Conservation (phyloP, 2,329 filamentous ascomycete genomes). For the Cordyceps sp. region DNA sequence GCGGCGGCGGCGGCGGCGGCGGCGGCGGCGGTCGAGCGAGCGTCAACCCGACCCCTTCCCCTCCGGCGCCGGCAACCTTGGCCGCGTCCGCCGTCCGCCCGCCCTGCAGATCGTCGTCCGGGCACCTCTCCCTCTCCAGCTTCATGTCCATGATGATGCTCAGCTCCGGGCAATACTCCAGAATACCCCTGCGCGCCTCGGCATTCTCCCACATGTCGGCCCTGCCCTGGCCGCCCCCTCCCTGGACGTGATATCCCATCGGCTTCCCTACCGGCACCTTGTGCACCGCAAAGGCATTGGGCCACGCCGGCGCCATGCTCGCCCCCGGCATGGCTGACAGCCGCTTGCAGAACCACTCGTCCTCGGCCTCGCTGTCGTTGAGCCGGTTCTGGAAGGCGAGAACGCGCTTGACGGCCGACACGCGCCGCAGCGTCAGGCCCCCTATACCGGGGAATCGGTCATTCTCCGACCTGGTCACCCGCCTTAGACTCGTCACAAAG, state of each 20-base stretch:
- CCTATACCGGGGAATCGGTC: conserved; percentile 34
- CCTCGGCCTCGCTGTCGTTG: conserved; percentile 33
- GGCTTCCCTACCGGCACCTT: conserved; percentile 29
- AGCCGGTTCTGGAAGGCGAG: conserved; percentile 31
- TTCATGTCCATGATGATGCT: conserved; percentile 40
- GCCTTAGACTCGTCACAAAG: too few relatives aligned
- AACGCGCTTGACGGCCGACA: conserved; percentile 31
- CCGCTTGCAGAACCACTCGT: conserved; percentile 36
- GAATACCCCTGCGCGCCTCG: conserved; percentile 26
- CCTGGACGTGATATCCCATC: conserved; percentile 36
- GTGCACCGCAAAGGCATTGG: conserved; percentile 30
- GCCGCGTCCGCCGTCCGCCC: conserved; percentile 1
- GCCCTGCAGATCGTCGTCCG: conserved; percentile 5
- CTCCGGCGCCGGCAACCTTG: too few relatives aligned
- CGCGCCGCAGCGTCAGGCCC: conserved; percentile 34
- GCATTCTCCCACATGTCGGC: conserved; percentile 29
- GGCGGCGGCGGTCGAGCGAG: too few relatives aligned
- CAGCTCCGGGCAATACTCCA: conserved; percentile 39
- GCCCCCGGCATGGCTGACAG: conserved; percentile 29
- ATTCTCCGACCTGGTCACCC: conserved; percentile 13
- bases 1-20: too few relatives aligned
- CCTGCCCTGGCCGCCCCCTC: conserved; percentile 19
- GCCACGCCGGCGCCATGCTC: conserved; percentile 24
- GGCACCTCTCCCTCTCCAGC: conserved; percentile 29
- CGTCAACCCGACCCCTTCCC: too few relatives aligned